Percentiles rank a stretch among this genome's conserved stretches.
These are phyloP conservation scores for Globisporangium rhizosaccharum DNA, from an alignment of 352 stramenopile genomes.

Conservation along the genomic window DNA sequence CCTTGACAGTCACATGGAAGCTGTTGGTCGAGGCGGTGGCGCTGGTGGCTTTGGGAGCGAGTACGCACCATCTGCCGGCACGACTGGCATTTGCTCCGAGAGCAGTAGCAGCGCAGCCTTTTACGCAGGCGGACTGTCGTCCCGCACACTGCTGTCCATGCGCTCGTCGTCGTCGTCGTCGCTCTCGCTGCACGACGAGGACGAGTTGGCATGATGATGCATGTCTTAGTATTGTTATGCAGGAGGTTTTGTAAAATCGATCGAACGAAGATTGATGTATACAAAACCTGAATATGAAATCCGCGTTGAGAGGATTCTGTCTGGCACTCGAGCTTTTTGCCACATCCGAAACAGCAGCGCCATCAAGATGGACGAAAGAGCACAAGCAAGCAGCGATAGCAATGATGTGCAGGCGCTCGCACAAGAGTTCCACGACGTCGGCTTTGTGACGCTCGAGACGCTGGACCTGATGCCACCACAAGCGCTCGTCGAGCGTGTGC, in stretches of 20 bases:
- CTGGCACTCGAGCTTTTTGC: too few relatives aligned
- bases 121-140: constrained; percentile 1
- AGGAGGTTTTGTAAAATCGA: background rate
- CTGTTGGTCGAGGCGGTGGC: background rate
- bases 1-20: constrained; percentile 2
- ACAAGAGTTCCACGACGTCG: constrained; percentile 33
- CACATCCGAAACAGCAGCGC: background rate
- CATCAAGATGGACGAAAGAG: background rate
- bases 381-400: background rate
- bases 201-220: background rate
- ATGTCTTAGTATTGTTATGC: background rate
- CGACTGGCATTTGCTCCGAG: constrained; percentile 6
- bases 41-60: constrained; percentile 3
- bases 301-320: too few relatives aligned
- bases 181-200: constrained; percentile 14
- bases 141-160: constrained; percentile 5
- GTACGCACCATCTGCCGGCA: constrained; percentile 2
- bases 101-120: constrained; percentile 6
- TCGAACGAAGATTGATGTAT: background rate
- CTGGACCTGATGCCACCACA: constrained; percentile 8
- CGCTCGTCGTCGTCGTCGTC: constrained; percentile 10
- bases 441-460: constrained; percentile 36
- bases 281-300: background rate
- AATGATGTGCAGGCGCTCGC: constrained; percentile 2
- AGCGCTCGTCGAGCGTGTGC: constrained; percentile 18